Conservation (phyloP, 202 grass and related monocot genomes). For the Elaeis oleifera region DNA sequence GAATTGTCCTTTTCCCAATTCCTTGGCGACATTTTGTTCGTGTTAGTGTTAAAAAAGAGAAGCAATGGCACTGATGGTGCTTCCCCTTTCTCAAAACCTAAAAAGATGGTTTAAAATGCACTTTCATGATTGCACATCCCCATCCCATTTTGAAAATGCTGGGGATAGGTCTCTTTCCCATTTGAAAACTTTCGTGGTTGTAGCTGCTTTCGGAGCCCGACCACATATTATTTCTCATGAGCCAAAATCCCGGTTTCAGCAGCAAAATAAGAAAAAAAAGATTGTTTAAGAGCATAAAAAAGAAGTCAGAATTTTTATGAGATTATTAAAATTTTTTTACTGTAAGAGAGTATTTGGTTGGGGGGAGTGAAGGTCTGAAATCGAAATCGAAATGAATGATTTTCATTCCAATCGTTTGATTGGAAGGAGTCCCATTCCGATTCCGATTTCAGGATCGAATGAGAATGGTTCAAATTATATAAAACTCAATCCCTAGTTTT, state of each 20-base stretch:
- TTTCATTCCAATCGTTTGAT: too few species aligned
- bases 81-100: constrained; percentile 31
- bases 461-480: too few species aligned
- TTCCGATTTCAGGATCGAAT: too few species aligned
- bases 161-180: constrained; percentile 43
- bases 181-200: constrained; percentile 5
- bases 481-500: too few species aligned
- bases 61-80: constrained; percentile 22
- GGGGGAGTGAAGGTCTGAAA: too few species aligned
- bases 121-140: constrained; percentile 20
- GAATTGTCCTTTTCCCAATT: constrained; percentile 13
- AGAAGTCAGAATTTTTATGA: constrained; percentile 6
- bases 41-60: constrained; percentile 17
- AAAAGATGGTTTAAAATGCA: constrained; percentile 20
- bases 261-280: background rate
- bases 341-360: too few species aligned
- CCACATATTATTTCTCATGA: constrained; percentile 12
- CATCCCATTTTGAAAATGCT: constrained; percentile 40
- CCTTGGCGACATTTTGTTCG: constrained; percentile 1
- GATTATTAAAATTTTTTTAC: background rate
- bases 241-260: constrained; percentile 22
- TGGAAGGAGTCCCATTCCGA: too few species aligned
- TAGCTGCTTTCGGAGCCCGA: constrained; percentile 3
- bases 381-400: too few species aligned
- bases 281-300: background rate